These are phyloP conservation scores for Kalanchoe fedtschenkoi DNA, from an alignment of 164 flowering plant genomes.

Conservation along the genomic window DNA sequence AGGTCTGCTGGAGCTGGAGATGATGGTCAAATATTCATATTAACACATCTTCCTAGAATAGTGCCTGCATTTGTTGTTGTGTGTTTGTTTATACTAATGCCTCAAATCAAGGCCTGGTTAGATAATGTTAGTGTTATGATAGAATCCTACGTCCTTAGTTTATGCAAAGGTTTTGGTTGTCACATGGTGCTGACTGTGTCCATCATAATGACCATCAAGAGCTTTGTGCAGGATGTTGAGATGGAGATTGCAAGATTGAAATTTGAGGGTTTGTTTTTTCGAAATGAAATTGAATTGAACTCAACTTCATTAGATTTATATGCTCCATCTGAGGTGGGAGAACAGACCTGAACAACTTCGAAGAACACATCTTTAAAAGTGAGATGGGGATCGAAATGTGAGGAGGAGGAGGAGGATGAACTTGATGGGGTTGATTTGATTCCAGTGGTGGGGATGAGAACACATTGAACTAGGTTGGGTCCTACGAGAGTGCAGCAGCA, in stretches of 20 bases:
- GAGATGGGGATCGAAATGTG: too few species aligned
- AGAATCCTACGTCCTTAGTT: too few species aligned
- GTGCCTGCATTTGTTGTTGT: not conserved
- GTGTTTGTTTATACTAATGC: not conserved
- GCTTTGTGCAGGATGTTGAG: not conserved
- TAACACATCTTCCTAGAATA: slow-evolving; percentile 5
- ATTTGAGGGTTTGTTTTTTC: not conserved
- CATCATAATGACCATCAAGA: not conserved
- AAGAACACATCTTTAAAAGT: too few species aligned
- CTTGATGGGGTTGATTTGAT: too few species aligned
- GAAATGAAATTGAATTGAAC: too few species aligned
- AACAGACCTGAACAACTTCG: too few species aligned
- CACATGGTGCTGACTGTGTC: slow-evolving; percentile 6
- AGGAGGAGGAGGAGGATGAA: too few species aligned
- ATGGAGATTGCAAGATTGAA: not conserved
- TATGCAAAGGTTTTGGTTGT: not conserved
- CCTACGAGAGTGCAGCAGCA: too few species aligned
- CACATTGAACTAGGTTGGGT: too few species aligned
- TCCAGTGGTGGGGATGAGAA: too few species aligned
- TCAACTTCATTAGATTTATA: too few species aligned
- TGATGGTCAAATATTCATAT: not conserved
- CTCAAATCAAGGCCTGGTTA: not conserved
- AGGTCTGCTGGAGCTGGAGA: not conserved
- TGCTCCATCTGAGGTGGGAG: too few species aligned
- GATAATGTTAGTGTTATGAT: not conserved